Evolutionary conservation across 169 alveolate genomes (phyloP).

Genomic region (Eimeria sp.): DNA sequence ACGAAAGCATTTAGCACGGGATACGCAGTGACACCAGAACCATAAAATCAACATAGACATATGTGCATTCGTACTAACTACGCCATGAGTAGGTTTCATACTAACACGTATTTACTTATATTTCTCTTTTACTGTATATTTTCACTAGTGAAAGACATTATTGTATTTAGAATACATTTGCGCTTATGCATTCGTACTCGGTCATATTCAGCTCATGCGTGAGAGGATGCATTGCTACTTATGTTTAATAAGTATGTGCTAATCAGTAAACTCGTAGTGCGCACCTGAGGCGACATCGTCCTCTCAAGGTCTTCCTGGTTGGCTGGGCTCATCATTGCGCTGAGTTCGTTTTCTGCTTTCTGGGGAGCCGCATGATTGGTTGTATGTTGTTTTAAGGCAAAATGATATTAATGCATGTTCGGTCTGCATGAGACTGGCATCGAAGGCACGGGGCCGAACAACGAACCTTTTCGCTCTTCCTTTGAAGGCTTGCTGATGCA

Average conservation of each 20-base stretch:
- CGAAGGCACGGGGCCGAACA: background rate
- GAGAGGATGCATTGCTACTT: background rate
- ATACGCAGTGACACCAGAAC: background rate
- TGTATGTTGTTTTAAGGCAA: background rate
- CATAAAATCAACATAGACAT: background rate
- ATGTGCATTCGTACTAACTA: background rate
- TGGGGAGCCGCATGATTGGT: background rate
- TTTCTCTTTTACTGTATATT: too few relatives aligned
- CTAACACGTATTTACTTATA: too few relatives aligned
- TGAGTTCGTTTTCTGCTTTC: constrained; percentile 62
- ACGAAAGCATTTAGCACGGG: background rate
- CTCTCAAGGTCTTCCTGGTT: constrained; percentile 74
- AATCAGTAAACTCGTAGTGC: background rate
- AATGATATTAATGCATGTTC: too few relatives aligned
- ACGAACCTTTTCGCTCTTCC: constrained; percentile 5
- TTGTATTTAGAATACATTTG: too few relatives aligned
- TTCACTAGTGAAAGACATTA: too few relatives aligned
- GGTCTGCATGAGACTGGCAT: too few relatives aligned
- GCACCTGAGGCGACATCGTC: constrained; percentile 78
- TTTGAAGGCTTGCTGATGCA: constrained; percentile 5
- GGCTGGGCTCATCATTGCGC: constrained; percentile 40
- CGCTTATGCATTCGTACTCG: background rate
- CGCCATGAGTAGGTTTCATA: too few relatives aligned
- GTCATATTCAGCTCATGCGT: background rate
- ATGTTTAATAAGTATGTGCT: background rate